Evolutionary conservation across 2,329 filamentous ascomycete species (phyloP), one percentile per base, ranked within the genome.

Genomic region (Trichoderma citrinoviride): DNA sequence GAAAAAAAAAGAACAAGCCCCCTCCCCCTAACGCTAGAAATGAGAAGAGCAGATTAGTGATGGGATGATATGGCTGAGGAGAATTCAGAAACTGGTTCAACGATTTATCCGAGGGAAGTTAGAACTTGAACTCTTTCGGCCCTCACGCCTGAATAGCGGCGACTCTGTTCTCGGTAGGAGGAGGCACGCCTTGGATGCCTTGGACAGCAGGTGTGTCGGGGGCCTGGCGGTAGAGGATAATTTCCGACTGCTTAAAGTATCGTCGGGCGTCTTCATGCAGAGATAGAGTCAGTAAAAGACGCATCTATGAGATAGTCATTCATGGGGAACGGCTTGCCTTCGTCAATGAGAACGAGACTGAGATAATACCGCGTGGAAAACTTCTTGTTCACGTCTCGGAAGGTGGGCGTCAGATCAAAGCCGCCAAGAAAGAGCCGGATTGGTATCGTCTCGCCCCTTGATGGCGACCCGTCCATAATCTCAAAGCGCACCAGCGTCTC

Each of bases 391-490:
- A 99, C 96, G 77, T 99, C 95, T 68, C 95, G 91, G 86, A 99
- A 99, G 14, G 95, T 99, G 17, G 95, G 95, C 5, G 95, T 99
- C 68, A 99, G 80, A 78, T 99, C 96, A 76, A 99, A 99, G 60
- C 95, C 95, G 67, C 95, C 95, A 10, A 99, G 87, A 86, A 99
- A 99, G 63, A 99, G 84, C 71, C 95, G 87, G 74, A 99, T 99
- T 23, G 95, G 95, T 67, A 99, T 99, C 2, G 95, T 98, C 81
- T 85, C 88, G 85, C 91, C 93, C 82, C 95, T 86, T 61, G 93
- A 97, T 40, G 95, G 95, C n/a, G 94, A 98, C 66, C 95, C 95
- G 76, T 99, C 95, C 95, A 99, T 99, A 75, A 99, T 99, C 90
- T 99, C 95, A 73, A 99, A 99, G 69, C 96, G 88, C 65, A 99